A percentile compares a stretch with the other conserved stretches of the same genome.
phyloP scores from a whole-genome alignment of 108 stramenopile genomes.

The Nitzschia palea region DNA sequence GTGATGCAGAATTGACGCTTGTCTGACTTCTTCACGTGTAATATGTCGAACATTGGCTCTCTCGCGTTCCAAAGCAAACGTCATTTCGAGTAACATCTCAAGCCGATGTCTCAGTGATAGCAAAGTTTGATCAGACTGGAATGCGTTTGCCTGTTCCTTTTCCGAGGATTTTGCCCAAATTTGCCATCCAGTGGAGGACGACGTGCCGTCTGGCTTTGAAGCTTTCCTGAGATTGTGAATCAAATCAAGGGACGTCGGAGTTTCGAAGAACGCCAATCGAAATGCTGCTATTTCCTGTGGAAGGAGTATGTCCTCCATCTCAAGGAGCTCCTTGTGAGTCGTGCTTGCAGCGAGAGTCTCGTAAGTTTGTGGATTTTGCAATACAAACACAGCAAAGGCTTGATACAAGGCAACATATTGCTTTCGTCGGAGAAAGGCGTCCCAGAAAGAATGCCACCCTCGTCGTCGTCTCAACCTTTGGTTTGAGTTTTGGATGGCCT shows the following conservation, averaged over 20 bases:
- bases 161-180: neutral
- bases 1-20: slow-evolving; percentile 1
- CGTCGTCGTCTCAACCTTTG: slow-evolving; percentile 21
- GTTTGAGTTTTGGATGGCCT: neutral
- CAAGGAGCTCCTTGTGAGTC: slow-evolving; percentile 32
- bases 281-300: slow-evolving; percentile 61
- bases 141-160: neutral
- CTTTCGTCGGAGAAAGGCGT: slow-evolving; percentile 33
- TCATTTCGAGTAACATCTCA: slow-evolving; percentile 50
- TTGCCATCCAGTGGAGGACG: neutral
- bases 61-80: slow-evolving; percentile 29
- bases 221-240: no score
- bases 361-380: neutral
- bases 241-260: neutral
- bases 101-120: slow-evolving; percentile 38
- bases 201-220: neutral
- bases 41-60: slow-evolving; percentile 6
- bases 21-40: neutral
- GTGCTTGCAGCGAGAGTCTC: neutral
- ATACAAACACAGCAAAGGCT: slow-evolving; percentile 11
- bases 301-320: slow-evolving; percentile 56
- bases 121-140: slow-evolving; percentile 16
- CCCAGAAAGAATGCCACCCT: slow-evolving; percentile 55
- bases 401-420: slow-evolving; percentile 46
- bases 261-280: slow-evolving; percentile 47